Conservation (phyloP, 2,329 filamentous ascomycete species). For the Paecilomyces sp. region DNA sequence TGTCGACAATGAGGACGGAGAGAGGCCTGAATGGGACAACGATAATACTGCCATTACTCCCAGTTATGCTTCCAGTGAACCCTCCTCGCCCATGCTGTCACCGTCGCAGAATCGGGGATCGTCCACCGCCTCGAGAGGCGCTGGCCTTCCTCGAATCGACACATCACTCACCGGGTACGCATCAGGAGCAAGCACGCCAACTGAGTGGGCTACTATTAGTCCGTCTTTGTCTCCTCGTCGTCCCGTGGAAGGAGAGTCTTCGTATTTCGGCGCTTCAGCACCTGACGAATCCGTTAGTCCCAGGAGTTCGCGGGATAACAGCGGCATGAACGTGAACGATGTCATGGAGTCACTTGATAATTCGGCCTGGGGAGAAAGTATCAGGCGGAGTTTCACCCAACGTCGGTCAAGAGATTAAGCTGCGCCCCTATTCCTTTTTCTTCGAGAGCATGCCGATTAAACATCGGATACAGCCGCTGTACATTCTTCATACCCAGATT, state of each 20-base stretch:
- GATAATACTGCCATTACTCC: background rate
- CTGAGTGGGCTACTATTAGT: slow-evolving; percentile 50
- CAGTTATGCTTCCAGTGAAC: slow-evolving; percentile 1
- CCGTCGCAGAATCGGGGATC: slow-evolving; percentile 22
- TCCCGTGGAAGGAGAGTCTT: slow-evolving; percentile 16
- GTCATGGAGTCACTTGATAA: slow-evolving; percentile 81
- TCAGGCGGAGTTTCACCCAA: slow-evolving; percentile 75
- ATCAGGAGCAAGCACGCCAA: slow-evolving; percentile 27
- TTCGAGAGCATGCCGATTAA: background rate
- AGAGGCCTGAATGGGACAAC: slow-evolving; percentile 7
- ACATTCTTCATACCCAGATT: background rate
- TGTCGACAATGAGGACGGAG: slow-evolving; percentile 61
- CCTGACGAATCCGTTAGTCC: slow-evolving; percentile 20
- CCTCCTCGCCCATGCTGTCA: slow-evolving; percentile 20
- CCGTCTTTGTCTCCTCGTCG: slow-evolving; percentile 29
- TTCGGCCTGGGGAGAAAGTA: slow-evolving; percentile 89
- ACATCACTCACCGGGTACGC: slow-evolving; percentile 32
- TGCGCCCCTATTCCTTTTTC: background rate
- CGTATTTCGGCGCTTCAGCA: slow-evolving; percentile 22
- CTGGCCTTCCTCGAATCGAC: slow-evolving; percentile 44
- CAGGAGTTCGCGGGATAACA: slow-evolving; percentile 35
- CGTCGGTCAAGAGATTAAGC: slow-evolving; percentile 32
- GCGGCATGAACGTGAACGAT: slow-evolving; percentile 65
- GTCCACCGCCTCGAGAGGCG: slow-evolving; percentile 15
- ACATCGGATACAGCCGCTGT: background rate